Base-by-base conservation (phyloP, 2,329 filamentous ascomycete genomes). In the Bipolaris zeicola region DNA sequence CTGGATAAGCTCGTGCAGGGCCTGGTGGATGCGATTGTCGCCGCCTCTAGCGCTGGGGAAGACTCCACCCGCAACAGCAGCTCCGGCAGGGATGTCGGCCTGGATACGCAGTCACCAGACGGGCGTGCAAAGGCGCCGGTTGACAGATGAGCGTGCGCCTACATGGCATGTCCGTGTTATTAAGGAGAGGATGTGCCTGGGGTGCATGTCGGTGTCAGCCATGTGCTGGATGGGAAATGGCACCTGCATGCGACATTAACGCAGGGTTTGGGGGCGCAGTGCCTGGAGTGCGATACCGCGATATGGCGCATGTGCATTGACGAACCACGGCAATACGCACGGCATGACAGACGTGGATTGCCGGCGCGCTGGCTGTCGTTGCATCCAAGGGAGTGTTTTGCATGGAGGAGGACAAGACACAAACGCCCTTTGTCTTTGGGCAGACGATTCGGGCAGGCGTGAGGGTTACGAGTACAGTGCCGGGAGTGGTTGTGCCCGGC, bases 1-100 rank as follows among this genome's bases (percentile, higher is more conserved):
- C 46, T 55, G 41, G 43, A 54, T 36, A 60, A 34, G 55, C 50
- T 46, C 48, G 57, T 50, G 56, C 50, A 22, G 52, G 44, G 42
- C 38, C 24, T 37, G 44, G 48, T 55, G 48, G 47, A 54, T 18
- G 52, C 44, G 38, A 50, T 41, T 50, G 7, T 41, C 6, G 24
- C 52, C 11, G 28, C 14, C 47, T 43, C 41, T 20, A 22, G 52
- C 24, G 44, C 39, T 42, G 39, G 39, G 39, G 39, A 26, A 24
- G 39, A 14, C 39, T 42, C 39, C 39, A 42, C 39, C 39, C 11
- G 13, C 18, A 2, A 6, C 22, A 28, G 13, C 38, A 20, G 20
- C 20, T 22, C 3, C 13, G 16, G 13, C 39, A 42, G 39, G 39
- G 20, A 42, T 42, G 39, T 7, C 39, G 20, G 39, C 39, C 20